A percentile compares a stretch with the other conserved stretches of the same genome.
These are phyloP conservation scores for Marasmius fiardii DNA, from an alignment of 1,284 basidiomycete genomes.

Conservation along the genomic window DNA sequence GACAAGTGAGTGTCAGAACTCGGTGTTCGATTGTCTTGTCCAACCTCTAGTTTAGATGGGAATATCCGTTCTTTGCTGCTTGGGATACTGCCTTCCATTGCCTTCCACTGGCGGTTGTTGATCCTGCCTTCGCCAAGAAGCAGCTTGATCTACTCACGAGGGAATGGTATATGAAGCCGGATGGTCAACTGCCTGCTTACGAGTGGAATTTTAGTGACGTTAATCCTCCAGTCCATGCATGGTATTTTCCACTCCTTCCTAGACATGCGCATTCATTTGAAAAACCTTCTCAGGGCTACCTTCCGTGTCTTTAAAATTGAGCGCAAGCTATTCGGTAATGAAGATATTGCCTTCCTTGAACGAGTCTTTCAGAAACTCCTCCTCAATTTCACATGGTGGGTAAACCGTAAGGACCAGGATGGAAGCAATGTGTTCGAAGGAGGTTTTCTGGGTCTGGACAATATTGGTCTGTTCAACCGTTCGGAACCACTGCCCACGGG, in stretches of 20 bases:
- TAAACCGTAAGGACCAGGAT: constrained; percentile 94
- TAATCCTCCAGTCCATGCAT: constrained; percentile 96
- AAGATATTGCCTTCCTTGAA: constrained; percentile 92
- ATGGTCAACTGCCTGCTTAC: constrained; percentile 96
- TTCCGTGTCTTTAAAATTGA: constrained; percentile 99
- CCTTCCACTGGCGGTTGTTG: constrained; percentile 93
- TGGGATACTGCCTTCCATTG: constrained; percentile 99
- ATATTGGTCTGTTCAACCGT: constrained; percentile 97
- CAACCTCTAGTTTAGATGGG: constrained; percentile 61
- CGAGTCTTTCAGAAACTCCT: constrained; percentile 97
- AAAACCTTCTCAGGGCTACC: constrained; percentile 62
- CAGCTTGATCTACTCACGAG: constrained; percentile 94
- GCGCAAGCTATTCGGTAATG: constrained; percentile 87
- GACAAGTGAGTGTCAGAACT: constrained; percentile 67
- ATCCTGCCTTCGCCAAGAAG: constrained; percentile 95
- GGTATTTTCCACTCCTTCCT: constrained; percentile 40
- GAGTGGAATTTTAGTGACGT: constrained; percentile 99
- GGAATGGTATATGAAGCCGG: constrained; percentile 99
- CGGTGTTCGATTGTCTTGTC: background rate
- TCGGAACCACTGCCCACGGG: constrained; percentile 96
- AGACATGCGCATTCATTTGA: background rate
- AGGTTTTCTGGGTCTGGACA: constrained; percentile 96
- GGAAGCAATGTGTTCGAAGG: constrained; percentile 98
- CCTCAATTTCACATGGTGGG: constrained; percentile 99
- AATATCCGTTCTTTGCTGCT: constrained; percentile 93